A percentile compares a stretch with the other conserved stretches of the same genome.
phyloP scores from a whole-genome alignment of 306 rosid genomes.

The Sophora flavescens region DNA sequence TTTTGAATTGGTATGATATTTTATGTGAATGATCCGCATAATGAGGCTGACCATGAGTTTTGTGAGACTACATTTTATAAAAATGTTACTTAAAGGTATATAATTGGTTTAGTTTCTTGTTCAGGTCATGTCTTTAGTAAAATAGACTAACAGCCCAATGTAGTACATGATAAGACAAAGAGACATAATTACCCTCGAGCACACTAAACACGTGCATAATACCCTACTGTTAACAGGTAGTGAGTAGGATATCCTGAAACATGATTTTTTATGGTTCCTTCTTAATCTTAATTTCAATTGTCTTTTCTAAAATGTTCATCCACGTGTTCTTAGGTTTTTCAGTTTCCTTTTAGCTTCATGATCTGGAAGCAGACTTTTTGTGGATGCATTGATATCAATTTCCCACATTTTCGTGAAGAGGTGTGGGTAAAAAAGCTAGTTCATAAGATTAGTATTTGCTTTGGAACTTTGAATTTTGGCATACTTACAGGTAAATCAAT shows the following conservation, averaged over 20 bases:
- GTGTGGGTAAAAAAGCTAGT: no score
- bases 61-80: background rate
- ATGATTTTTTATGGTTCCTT: background rate
- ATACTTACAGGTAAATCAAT: no score
- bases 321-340: background rate
- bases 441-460: no score
- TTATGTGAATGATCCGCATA: background rate
- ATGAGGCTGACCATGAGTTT: background rate
- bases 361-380: background rate
- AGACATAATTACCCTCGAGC: no score
- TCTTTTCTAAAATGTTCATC: background rate
- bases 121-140: no score
- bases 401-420: no score
- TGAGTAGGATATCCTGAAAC: background rate
- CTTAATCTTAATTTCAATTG: background rate
- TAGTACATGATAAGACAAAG: no score
- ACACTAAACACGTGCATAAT: no score
- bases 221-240: background rate
- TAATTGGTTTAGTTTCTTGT: background rate
- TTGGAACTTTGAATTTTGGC: no score
- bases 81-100: background rate
- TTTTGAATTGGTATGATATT: background rate
- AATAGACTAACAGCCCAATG: no score
- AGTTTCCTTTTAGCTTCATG: background rate
- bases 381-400: constrained; percentile 7